Conservation (phyloP, 148 eudicot genomes). For the Persicaria tinctoria region DNA sequence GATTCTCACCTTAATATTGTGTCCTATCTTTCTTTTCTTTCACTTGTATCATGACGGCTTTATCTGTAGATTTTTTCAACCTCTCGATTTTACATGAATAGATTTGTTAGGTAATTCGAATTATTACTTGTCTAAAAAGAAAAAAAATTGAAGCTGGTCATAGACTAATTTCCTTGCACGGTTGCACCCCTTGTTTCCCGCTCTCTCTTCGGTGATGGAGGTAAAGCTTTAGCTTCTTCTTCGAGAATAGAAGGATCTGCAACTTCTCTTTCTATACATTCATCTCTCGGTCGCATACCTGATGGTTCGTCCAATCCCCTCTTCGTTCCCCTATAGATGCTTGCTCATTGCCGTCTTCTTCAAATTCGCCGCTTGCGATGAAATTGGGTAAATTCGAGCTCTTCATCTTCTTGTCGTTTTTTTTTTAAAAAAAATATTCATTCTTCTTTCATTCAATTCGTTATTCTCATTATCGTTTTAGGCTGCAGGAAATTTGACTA, state of each 20-base stretch:
- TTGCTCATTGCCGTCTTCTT: neutral
- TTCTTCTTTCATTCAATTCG: neutral
- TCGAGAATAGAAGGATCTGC: neutral
- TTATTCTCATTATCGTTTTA: neutral
- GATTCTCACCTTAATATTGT: too few species aligned
- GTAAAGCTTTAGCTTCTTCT: neutral
- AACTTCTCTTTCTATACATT: neutral
- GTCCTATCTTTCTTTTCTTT: too few species aligned
- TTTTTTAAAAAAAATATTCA: too few species aligned
- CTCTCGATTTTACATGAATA: too few species aligned
- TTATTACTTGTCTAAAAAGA: too few species aligned
- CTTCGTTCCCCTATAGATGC: neutral
- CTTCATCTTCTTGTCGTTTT: neutral
- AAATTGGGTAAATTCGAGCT: conserved; percentile 3
- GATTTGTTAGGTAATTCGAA: too few species aligned
- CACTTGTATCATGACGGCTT: too few species aligned
- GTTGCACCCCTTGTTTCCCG: neutral
- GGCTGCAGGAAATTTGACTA: neutral
- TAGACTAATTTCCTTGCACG: too few species aligned
- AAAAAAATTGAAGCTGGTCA: too few species aligned
- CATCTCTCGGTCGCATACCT: neutral
- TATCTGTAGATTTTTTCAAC: too few species aligned
- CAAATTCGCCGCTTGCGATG: conserved; percentile 6
- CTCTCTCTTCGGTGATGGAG: neutral
- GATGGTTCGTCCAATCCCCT: neutral